These are phyloP conservation scores for Eleusine coracana DNA, from an alignment of 176 grass and related monocot species.

Conservation along the genomic window DNA sequence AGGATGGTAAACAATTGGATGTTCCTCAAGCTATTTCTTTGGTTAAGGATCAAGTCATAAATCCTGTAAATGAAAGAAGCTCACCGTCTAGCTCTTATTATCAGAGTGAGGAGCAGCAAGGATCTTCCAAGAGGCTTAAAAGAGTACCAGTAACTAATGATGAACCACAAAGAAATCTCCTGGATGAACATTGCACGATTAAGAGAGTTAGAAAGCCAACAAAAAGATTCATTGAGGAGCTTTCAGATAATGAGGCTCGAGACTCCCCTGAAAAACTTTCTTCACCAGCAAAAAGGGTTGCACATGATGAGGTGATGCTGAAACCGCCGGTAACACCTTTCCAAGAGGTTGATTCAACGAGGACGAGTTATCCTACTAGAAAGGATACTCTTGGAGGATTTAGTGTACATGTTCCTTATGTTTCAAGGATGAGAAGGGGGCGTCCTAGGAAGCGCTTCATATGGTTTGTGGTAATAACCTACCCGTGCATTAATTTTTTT, in stretches of 20 bases:
- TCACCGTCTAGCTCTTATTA: conserved; percentile 49
- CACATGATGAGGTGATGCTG: conserved; percentile 43
- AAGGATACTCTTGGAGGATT: conserved; percentile 82
- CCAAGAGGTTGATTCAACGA: conserved; percentile 42
- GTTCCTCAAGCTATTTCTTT: conserved; percentile 40
- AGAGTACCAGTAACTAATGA: conserved; percentile 36
- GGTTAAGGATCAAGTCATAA: conserved; percentile 45
- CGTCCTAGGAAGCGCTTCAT: conserved; percentile 78
- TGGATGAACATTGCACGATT: conserved; percentile 35
- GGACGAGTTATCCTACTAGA: conserved; percentile 58
- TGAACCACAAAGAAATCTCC: conserved; percentile 46
- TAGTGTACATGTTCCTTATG: conserved; percentile 76
- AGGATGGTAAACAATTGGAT: conserved; percentile 40
- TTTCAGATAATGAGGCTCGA: conserved; percentile 60
- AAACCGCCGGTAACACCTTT: conserved; percentile 44
- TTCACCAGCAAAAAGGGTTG: conserved; percentile 52
- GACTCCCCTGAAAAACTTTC: conserved; percentile 54
- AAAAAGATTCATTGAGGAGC: conserved; percentile 95
- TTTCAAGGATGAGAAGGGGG: conserved; percentile 81
- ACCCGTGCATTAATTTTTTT: conserved; percentile 23
- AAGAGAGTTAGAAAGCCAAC: conserved; percentile 97
- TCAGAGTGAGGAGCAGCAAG: conserved; percentile 53
- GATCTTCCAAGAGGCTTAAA: conserved; percentile 59
- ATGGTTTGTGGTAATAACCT: conserved; percentile 74
- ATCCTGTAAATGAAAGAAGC: conserved; percentile 42